Evolutionary conservation across 139 green algal genomes (phyloP).

Genomic region (Coelastrella sp.): DNA sequence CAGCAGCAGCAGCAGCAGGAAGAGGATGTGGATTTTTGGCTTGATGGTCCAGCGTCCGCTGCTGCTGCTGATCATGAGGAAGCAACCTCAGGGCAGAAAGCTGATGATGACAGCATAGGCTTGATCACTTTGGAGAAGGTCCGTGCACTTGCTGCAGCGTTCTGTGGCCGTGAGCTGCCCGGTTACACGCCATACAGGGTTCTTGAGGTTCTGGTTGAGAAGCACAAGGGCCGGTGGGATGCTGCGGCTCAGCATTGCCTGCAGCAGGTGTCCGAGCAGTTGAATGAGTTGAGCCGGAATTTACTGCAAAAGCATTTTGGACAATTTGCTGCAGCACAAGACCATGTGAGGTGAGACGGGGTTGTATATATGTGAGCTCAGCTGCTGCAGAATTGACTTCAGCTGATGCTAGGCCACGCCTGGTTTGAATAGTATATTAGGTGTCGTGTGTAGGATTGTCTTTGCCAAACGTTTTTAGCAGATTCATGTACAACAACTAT

Average conservation of each 20-base stretch:
- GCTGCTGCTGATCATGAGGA: not conserved
- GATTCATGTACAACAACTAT: no score
- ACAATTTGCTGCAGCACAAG: not conserved
- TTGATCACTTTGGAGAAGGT: constrained; percentile 11
- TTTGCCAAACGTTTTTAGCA: no score
- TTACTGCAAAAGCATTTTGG: constrained; percentile 17
- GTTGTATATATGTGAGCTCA: no score
- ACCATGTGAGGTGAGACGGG: not conserved
- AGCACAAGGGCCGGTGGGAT: not conserved
- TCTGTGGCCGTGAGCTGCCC: not conserved
- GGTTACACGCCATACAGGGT: not conserved
- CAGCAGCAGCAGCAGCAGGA: constrained; percentile 13
- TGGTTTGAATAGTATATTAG: no score
- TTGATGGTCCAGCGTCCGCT: not conserved
- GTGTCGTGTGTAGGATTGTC: no score
- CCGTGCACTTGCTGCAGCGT: not conserved
- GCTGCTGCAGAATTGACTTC: no score
- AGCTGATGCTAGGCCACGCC: no score
- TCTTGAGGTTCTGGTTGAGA: not conserved
- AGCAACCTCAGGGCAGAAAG: not conserved
- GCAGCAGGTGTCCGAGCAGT: not conserved
- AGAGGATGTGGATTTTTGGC: not conserved
- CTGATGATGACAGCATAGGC: not conserved
- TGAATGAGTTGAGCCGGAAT: not conserved
- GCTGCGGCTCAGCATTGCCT: not conserved